Evolutionary conservation across 2,329 filamentous ascomycete species (phyloP), one percentile per base, ranked within the genome.

Genomic region (Elsinoe batatas): DNA sequence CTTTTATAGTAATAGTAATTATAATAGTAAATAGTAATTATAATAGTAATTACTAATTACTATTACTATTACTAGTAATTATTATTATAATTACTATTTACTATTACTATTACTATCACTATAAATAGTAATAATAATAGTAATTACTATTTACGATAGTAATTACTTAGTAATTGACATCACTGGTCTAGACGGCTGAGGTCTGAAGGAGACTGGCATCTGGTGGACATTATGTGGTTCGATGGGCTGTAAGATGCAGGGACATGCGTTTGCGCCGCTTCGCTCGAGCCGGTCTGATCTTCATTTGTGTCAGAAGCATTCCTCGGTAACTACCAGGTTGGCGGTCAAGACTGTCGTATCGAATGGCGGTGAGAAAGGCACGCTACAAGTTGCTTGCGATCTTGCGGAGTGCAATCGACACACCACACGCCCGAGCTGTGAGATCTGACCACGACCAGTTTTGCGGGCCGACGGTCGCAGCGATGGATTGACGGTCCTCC

Each of bases 291-390:
- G 30, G 47, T 51, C 32, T 51, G 47, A 51, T 51, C 47, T 51
- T 51, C 33, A 51, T 51, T 22, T 49, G 44, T 49, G 44, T 33
- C 44, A 49, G 30, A 35, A 26, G 44, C 44, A 49, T 33, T 35
- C 44, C 47, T 51, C 47, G 47, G 47, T 33, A 38, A 37, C 11
- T 51, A 30, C 47, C 47, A 51, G 47, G 47, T 51, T 26, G 47
- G 47, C 33, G 47, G 47, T 51, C 47, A 51, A 33, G 47, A 33
- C 47, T 51, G 26, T n/a, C 26, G 26, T 38, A 10, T 51, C 18
- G 47, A 51, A 26, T 51, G 32, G 47, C 47, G 47, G 47, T 51
- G 47, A 51, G 37, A 33, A 8, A 26, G 26, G 12, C 18, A 43
- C 18, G 18, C 22, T 17, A 4, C 3, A 11, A 17, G 4, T n/a